Evolutionary conservation across 2,329 filamentous ascomycete genomes (phyloP), one percentile per base, ranked within the genome.

Genomic region (Pseudonectria buxi): DNA sequence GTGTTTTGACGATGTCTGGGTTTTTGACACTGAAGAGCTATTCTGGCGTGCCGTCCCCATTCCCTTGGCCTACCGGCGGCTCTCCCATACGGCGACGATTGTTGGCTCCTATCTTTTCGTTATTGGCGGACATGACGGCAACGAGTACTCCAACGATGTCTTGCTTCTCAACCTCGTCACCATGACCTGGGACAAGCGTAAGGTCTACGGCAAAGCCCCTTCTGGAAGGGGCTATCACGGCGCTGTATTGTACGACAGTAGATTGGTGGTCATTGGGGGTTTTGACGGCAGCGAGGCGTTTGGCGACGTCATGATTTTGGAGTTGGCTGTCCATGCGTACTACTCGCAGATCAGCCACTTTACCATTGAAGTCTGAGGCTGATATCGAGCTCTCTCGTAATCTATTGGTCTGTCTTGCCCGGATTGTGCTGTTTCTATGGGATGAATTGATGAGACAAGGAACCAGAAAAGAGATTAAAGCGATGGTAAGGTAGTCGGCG

Each of bases 291-390:
- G 63, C 39, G 75, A 81, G 54, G 79, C 83, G 15, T 83, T 82
- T 64, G 72, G 72, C 25, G 80, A 84, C 42, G 79, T 81, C 13
- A 78, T 72, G 67, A 68, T 82, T 6, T 60, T 84, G 36, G 80
- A 84, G 61, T 61, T 84, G 49, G 80, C 78, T 3, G 78, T 83
- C 10, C 79, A 83, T 57, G 74, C 79, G 26, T 84, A 84, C 55
- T 84, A 83, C 52, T 82, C 78, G 43, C 80, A 84, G 59, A 84
- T 84, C 53, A 82, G 78, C 55, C 78, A 83, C 57, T 84, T 83
- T 47, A 78, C 69, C 26, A 83, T 84, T 49, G 78, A 82, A 51
- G 76, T 83, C 40, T 81, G 41, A 53, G 30, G 12, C 24, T 15
- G 25, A 7, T 25, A 33, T 29, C 13, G 13, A 10, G 26, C 26